A percentile compares a stretch with the other conserved stretches of the same genome.
These are phyloP conservation scores for Pseudogymnoascus sp. DNA, from an alignment of 2,329 filamentous ascomycete species.

Conservation along the genomic window DNA sequence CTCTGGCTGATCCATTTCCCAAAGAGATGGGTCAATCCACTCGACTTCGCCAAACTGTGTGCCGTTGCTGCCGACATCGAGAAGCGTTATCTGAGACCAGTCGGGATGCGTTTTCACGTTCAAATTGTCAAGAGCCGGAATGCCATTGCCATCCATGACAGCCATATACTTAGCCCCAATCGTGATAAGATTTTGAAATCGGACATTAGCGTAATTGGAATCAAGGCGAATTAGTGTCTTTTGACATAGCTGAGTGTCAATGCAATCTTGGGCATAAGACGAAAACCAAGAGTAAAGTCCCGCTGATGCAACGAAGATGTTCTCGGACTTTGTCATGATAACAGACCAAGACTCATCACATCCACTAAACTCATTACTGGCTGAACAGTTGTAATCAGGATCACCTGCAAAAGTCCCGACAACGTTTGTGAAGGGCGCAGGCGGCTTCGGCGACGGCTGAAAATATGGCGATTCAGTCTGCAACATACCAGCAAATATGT, in stretches of 20 bases:
- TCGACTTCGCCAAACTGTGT: slow-evolving; percentile 16
- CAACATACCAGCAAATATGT: slow-evolving; percentile 54
- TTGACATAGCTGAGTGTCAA: slow-evolving; percentile 22
- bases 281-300: slow-evolving; percentile 26
- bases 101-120: slow-evolving; percentile 23
- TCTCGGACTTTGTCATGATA: slow-evolving; percentile 16
- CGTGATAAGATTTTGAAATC: slow-evolving; percentile 22
- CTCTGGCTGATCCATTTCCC: slow-evolving; percentile 25
- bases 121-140: slow-evolving; percentile 24
- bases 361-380: too few relatives aligned
- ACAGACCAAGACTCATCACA: slow-evolving; percentile 18
- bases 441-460: slow-evolving; percentile 47
- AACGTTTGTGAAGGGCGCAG: slow-evolving; percentile 5
- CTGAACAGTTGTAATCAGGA: too few relatives aligned
- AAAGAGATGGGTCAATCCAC: slow-evolving; percentile 26
- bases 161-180: slow-evolving; percentile 27
- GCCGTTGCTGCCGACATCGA: slow-evolving; percentile 10
- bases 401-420: slow-evolving; percentile 10
- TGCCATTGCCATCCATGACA: slow-evolving; percentile 20
- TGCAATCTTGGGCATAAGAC: slow-evolving; percentile 22
- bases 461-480: slow-evolving; percentile 66
- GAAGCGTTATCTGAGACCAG: slow-evolving; percentile 25
- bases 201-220: not conserved
- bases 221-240: slow-evolving; percentile 12
- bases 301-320: slow-evolving; percentile 22